These are phyloP conservation scores for Sporobolomyces phaffii DNA, from an alignment of 768 basidiomycete species.

Conservation along the genomic window DNA sequence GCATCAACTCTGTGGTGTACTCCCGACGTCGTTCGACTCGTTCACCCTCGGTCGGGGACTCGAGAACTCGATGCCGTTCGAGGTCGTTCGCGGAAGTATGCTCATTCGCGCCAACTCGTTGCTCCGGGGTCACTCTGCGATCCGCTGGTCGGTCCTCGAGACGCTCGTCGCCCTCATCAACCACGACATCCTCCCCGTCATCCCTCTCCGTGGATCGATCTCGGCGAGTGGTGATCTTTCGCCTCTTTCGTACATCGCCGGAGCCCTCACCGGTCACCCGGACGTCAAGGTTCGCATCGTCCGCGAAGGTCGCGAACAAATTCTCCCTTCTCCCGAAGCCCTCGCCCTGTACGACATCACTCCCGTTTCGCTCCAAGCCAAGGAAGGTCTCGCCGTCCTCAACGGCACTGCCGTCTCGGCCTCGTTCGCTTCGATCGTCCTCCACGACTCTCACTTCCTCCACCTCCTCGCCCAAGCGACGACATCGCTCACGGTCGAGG, in stretches of 20 bases:
- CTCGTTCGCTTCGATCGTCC: constrained; percentile 65
- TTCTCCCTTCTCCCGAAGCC: constrained; percentile 44
- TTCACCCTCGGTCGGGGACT: constrained; percentile 50
- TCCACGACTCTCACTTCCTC: constrained; percentile 59
- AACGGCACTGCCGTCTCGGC: constrained; percentile 59
- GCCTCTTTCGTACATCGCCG: constrained; percentile 71
- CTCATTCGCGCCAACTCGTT: constrained; percentile 82
- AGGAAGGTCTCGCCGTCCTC: constrained; percentile 47
- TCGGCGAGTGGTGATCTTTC: constrained; percentile 60
- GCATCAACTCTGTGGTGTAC: constrained; percentile 70
- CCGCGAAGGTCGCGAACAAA: constrained; percentile 22
- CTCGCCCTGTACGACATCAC: constrained; percentile 53
- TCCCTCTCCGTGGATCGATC: constrained; percentile 76
- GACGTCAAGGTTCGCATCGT: constrained; percentile 57
- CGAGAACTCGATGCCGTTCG: constrained; percentile 63
- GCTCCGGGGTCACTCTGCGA: constrained; percentile 74
- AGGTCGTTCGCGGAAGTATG: constrained; percentile 84
- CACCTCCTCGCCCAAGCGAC: constrained; percentile 54
- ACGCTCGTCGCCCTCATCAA: constrained; percentile 67
- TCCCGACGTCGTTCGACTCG: constrained; percentile 42
- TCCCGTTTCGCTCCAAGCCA: constrained; percentile 52
- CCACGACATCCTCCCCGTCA: constrained; percentile 62
- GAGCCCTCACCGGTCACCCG: constrained; percentile 70
- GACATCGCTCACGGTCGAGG: constrained; percentile 79
- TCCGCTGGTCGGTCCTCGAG: constrained; percentile 71